Evolutionary conservation across 306 rosid genomes (phyloP), one percentile per base, ranked within the genome.

Genomic region (Fragaria iinumae): DNA sequence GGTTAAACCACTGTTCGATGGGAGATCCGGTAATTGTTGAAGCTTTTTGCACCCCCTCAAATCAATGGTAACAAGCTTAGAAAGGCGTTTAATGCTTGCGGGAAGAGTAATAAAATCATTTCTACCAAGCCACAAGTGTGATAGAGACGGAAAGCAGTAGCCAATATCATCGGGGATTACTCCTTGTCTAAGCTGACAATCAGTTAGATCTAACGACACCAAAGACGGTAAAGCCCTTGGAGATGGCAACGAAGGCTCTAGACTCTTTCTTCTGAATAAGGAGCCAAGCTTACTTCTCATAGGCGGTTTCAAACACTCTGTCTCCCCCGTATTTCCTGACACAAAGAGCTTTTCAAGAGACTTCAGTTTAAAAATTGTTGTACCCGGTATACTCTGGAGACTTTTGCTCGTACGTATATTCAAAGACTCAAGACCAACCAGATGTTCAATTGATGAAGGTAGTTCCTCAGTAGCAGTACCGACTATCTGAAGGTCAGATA

Each of bases 111-210:
- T 27, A 45, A 80, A 80, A 2, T 10, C 34, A 17, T 76, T 81
- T 16, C 80, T 52, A n/a, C 1, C 1, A 6, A 81, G 66, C 29
- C 3, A 0, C 16, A 81, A 50, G 25, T 0, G 25, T 25, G 25
- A 27, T 62, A 81, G 14, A 6, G 69, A 76, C 4, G 45, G 25
- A 4, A 76, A 32, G 34, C 34, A 29, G 14, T 59, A 21, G 9
- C 69, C 32, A 1, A 81, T 55, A 41, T 68, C 73, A 5, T 41
- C 16, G 1, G 77, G 77, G 32, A 76, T 63, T 20, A 25, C 69
- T 52, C 53, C 77, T 45, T 64, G 17, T 5, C 14, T 11, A 2
- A 81, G 67, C 20, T 76, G 71, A 56, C 77, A 76, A 43, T 81
- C 62, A 0, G 8, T n/a, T n/a, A 81, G 32, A n/a, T 1, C 8